A percentile compares a stretch with the other conserved stretches of the same genome.
phyloP scores from a whole-genome alignment of 2,329 filamentous ascomycete species.

The Fusarium sp. region DNA sequence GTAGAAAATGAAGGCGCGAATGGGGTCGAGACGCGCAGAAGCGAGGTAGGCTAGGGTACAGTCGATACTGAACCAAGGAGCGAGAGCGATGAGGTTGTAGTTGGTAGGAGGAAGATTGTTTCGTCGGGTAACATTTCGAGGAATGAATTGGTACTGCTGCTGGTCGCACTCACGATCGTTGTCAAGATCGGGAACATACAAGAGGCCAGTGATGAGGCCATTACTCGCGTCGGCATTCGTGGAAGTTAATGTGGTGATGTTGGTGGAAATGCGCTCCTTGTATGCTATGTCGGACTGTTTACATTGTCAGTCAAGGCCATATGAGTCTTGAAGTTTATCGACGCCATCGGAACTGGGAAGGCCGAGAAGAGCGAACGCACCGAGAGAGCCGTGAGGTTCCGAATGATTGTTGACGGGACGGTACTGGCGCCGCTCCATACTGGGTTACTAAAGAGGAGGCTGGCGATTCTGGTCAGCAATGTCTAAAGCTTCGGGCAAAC shows the following conservation, averaged over 20 bases:
- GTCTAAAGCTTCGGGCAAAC: constrained; percentile 5
- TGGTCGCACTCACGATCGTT: constrained; percentile 71
- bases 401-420: constrained; percentile 65
- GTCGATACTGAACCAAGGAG: constrained; percentile 82
- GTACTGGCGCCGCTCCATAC: constrained; percentile 64
- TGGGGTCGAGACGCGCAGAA: constrained; percentile 67
- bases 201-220: constrained; percentile 77
- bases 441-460: constrained; percentile 72
- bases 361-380: constrained; percentile 55
- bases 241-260: constrained; percentile 81
- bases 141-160: constrained; percentile 74
- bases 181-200: constrained; percentile 84
- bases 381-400: constrained; percentile 68
- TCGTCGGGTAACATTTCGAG: constrained; percentile 79
- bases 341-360: not conserved
- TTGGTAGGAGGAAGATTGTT: constrained; percentile 75
- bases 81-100: constrained; percentile 83
- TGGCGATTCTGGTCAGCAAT: constrained; percentile 48
- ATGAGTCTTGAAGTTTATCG: not conserved
- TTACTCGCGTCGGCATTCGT: constrained; percentile 71
- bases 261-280: constrained; percentile 63
- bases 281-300: constrained; percentile 63
- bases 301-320: constrained; percentile 36
- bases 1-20: constrained; percentile 75
- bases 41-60: constrained; percentile 82